phyloP scores from a whole-genome alignment of 164 flowering plant genomes.

The Magnolia changhungtana region DNA sequence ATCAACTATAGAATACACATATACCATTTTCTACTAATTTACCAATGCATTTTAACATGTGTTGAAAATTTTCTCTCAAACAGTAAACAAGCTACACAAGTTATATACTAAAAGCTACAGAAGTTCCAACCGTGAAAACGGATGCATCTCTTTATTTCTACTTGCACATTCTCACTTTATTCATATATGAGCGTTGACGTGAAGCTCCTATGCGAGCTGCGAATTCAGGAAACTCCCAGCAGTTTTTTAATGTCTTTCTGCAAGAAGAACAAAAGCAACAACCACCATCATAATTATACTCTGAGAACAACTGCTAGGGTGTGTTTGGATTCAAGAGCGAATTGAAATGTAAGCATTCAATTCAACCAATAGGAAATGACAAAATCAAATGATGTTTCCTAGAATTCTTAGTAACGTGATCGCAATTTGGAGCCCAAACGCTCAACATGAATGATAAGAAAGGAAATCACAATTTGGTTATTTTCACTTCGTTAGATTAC shows the following conservation, averaged over 20 bases:
- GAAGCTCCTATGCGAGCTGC: not conserved
- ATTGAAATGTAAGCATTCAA: too few species aligned
- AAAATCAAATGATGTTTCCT: too few species aligned
- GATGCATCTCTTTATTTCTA: constrained; percentile 9
- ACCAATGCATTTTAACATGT: not conserved
- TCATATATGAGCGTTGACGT: not conserved
- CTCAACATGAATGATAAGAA: too few species aligned
- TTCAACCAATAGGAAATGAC: too few species aligned
- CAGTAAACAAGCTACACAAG: not conserved
- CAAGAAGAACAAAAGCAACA: constrained; percentile 16
- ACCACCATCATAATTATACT: not conserved
- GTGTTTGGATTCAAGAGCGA: too few species aligned
- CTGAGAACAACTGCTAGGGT: not conserved
- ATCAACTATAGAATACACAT: too few species aligned
- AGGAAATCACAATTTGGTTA: too few species aligned
- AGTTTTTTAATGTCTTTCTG: constrained; percentile 69
- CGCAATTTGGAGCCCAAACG: too few species aligned
- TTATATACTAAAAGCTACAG: not conserved
- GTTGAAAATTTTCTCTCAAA: not conserved
- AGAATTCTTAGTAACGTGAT: too few species aligned
- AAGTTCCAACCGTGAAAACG: not conserved
- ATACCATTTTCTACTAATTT: not conserved
- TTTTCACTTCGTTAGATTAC: too few species aligned
- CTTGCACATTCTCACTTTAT: not conserved
- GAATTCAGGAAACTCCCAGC: constrained; percentile 36